Conservation (phyloP, 2,329 filamentous ascomycete species). For the Claviceps quebecensis region DNA sequence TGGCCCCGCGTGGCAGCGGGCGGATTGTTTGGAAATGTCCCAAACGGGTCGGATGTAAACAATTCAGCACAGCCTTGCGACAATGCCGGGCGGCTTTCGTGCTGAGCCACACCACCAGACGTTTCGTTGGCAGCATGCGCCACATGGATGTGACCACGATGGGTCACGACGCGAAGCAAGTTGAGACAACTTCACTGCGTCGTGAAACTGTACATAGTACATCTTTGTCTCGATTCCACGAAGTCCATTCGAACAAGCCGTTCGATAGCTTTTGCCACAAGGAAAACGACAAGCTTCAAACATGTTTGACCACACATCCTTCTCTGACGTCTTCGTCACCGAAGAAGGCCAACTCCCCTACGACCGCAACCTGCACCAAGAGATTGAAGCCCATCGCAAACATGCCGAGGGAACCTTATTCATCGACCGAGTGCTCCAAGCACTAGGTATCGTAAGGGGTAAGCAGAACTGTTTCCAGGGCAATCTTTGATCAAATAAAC, state of each 20-base stretch:
- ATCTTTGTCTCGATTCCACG: neutral
- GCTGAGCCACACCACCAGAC: slow-evolving; percentile 1
- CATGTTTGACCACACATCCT: slow-evolving; percentile 53
- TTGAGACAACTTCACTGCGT: neutral
- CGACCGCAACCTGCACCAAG: slow-evolving; percentile 43
- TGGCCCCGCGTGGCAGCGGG: slow-evolving; percentile 10
- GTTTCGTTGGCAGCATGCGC: neutral
- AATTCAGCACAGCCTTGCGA: slow-evolving; percentile 11
- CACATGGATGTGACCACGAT: slow-evolving; percentile 12
- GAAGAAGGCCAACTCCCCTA: slow-evolving; percentile 44
- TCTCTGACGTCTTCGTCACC: slow-evolving; percentile 52
- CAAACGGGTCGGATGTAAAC: slow-evolving; percentile 26
- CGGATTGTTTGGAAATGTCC: slow-evolving; percentile 26
- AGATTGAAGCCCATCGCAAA: slow-evolving; percentile 54
- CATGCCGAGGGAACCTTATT: slow-evolving; percentile 58
- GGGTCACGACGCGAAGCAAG: slow-evolving; percentile 1
- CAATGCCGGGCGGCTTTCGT: neutral
- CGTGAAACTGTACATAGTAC: neutral
- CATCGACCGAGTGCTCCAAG: slow-evolving; percentile 61
- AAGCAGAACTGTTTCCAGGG: slow-evolving; percentile 2
- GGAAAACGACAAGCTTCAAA: slow-evolving; percentile 3
- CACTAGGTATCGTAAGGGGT: slow-evolving; percentile 59
- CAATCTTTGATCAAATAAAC: neutral
- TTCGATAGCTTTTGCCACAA: neutral
- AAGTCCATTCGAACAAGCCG: neutral